Conservation (phyloP, 768 basidiomycete species). For the Trametes gibbosa region DNA sequence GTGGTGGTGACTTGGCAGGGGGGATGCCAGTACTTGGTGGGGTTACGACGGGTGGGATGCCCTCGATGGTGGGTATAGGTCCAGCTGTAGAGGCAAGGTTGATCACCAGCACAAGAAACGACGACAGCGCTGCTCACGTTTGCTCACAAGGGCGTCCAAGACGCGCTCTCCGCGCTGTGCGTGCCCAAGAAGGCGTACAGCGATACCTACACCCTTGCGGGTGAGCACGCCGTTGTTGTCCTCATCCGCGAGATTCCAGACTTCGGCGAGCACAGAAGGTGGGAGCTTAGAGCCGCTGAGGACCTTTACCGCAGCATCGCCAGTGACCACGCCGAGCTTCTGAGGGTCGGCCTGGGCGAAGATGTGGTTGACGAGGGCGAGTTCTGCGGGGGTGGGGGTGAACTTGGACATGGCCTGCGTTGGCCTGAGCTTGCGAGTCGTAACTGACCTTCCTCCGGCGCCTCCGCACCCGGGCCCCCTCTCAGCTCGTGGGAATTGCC, state of each 20-base stretch:
- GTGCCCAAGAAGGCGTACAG: conserved; percentile 89
- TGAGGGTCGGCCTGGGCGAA: conserved; percentile 73
- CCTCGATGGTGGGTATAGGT: conserved; percentile 78
- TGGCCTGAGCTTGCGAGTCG: conserved; percentile 10
- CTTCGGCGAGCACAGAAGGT: conserved; percentile 79
- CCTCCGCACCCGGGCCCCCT: background rate
- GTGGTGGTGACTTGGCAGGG: conserved; percentile 64
- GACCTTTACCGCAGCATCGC: conserved; percentile 85
- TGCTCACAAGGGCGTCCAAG: conserved; percentile 56
- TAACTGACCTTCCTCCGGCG: conserved; percentile 17
- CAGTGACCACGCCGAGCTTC: conserved; percentile 81
- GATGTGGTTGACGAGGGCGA: conserved; percentile 68
- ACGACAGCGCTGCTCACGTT: conserved; percentile 51
- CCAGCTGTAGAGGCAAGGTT: conserved; percentile 60
- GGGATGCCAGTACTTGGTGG: conserved; percentile 50
- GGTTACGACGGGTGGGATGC: conserved; percentile 49
- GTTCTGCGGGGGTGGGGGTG: conserved; percentile 45
- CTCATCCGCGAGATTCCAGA: conserved; percentile 91
- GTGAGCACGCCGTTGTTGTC: conserved; percentile 93
- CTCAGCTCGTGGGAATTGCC: background rate
- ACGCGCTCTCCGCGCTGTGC: conserved; percentile 83
- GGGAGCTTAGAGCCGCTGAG: conserved; percentile 82
- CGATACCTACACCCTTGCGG: conserved; percentile 81
- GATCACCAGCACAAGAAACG: conserved; percentile 2
- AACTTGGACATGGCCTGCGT: conserved; percentile 41